Evolutionary conservation across 176 grass and related monocot species (phyloP), one percentile per base, ranked within the genome.

Genomic region (Eleusine indica): DNA sequence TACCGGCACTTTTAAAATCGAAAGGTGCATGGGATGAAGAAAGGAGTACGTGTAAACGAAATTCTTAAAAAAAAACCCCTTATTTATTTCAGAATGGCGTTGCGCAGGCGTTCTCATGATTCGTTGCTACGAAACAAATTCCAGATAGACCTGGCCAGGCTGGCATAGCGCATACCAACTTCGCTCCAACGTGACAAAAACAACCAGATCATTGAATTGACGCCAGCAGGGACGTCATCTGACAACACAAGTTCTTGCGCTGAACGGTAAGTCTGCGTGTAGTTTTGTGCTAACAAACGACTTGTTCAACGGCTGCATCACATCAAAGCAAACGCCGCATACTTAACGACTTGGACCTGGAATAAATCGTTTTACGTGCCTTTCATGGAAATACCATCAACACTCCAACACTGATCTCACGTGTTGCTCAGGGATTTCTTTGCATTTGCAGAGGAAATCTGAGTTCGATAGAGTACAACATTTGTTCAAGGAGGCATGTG

Each of bases 171-270:
- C 56, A 7, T 22, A 46, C 35, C 42, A 60, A 53, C 25, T 64
- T 7, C 61, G 3, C 61, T 21, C 25, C 11, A 30, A 64, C 11
- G 11, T 1, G 61, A 13, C 61, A 30, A 30, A 10, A 64, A 64
- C 44, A 41, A 9, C 13, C 16, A 39, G 46, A n/a, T 8, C 28
- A 41, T 40, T 28, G 85, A 87, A 76, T 70, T 82, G 79, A 62
- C 71, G 85, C 68, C 61, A 87, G 0, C 85, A 47, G 63, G 62
- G 85, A 87, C 78, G 85, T 87, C 85, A 82, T 47, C 85, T 87
- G 85, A 82, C 39, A 87, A 53, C 62, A 25, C 73, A 25, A 12
- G 71, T 80, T 18, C 46, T 21, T 86, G 35, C 3, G 76, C 69
- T n/a, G 6, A 65, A 80, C 76, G 76, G 35, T 57, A 66, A 74